Evolutionary conservation across 2,329 filamentous ascomycete species (phyloP).

Genomic region (Calonectria henricotiae): DNA sequence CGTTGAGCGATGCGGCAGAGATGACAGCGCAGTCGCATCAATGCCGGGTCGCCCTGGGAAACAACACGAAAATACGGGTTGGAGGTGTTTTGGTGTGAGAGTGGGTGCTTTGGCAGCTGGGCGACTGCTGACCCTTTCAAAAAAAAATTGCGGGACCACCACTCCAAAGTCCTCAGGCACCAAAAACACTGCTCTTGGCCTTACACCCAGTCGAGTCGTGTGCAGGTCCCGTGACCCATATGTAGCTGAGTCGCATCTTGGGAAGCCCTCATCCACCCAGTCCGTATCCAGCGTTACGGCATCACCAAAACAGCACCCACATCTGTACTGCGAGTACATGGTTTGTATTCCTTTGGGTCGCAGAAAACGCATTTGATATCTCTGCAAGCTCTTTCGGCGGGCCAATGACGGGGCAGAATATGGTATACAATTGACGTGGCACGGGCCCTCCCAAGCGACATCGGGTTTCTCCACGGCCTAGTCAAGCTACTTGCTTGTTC

Average conservation of each 20-base stretch:
- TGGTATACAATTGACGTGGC: slow-evolving; percentile 28
- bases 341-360: neutral
- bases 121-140: slow-evolving; percentile 48
- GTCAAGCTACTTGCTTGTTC: neutral
- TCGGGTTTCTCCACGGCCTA: neutral
- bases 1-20: slow-evolving; percentile 49
- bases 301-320: slow-evolving; percentile 5
- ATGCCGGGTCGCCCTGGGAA: slow-evolving; percentile 53
- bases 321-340: neutral
- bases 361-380: neutral
- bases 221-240: slow-evolving; percentile 45
- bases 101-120: slow-evolving; percentile 41
- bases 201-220: neutral
- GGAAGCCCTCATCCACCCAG: slow-evolving; percentile 29
- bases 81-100: slow-evolving; percentile 53
- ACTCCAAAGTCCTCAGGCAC: slow-evolving; percentile 37
- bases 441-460: slow-evolving; percentile 8
- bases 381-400: slow-evolving; percentile 23
- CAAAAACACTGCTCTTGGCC: slow-evolving; percentile 3
- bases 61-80: slow-evolving; percentile 53
- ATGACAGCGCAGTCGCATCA: slow-evolving; percentile 53
- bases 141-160: slow-evolving; percentile 39
- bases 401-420: slow-evolving; percentile 8
- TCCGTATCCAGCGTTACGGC: neutral
- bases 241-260: slow-evolving; percentile 31